Evolutionary conservation across 345 rosid genomes (phyloP).

Genomic region (Salix exigua): DNA sequence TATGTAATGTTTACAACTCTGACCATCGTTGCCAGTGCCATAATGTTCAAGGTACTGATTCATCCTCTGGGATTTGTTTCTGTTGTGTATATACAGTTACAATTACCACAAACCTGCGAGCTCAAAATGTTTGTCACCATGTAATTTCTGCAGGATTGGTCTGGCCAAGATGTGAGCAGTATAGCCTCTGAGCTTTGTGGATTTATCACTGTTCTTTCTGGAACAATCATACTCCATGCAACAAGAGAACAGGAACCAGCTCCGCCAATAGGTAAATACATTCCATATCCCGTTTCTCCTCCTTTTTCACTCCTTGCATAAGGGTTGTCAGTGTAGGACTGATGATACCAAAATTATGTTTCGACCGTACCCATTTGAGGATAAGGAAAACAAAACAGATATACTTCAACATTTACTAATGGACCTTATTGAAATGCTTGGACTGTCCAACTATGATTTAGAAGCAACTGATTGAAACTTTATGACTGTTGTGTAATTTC

Average conservation of each 20-base stretch:
- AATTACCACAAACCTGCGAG: background rate
- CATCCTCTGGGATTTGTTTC: slow-evolving; percentile 7
- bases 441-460: background rate
- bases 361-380: background rate
- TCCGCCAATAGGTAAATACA: slow-evolving; percentile 47
- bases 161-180: slow-evolving; percentile 68
- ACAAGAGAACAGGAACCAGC: slow-evolving; percentile 73
- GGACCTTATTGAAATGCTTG: background rate
- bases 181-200: slow-evolving; percentile 90
- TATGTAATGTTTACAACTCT: slow-evolving; percentile 93
- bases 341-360: background rate
- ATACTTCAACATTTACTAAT: background rate
- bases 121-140: slow-evolving; percentile 4
- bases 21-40: slow-evolving; percentile 72
- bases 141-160: slow-evolving; percentile 64
- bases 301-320: background rate
- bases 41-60: slow-evolving; percentile 73
- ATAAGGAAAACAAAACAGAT: background rate
- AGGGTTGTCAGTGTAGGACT: background rate
- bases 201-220: slow-evolving; percentile 80
- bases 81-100: background rate
- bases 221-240: slow-evolving; percentile 76
- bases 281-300: background rate
- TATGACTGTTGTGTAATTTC: background rate
- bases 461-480: background rate